Conservation (phyloP, 768 basidiomycete genomes). For the Chalciporus sphaerocephalus region DNA sequence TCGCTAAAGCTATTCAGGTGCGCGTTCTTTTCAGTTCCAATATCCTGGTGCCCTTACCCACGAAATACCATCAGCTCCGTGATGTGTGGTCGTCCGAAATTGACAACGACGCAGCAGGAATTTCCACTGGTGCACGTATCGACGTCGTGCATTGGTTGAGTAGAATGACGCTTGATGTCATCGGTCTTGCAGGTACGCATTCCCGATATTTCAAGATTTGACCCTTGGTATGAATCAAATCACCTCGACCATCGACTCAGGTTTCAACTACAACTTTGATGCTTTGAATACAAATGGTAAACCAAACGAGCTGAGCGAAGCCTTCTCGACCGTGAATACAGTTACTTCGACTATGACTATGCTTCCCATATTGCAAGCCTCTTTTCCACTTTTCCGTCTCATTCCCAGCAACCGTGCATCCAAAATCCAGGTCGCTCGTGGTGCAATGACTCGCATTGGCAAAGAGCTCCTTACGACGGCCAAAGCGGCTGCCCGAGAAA, state of each 20-base stretch:
- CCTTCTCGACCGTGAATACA: slow-evolving; percentile 31
- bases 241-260: too few species aligned
- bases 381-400: slow-evolving; percentile 36
- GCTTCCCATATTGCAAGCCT: slow-evolving; percentile 30
- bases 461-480: slow-evolving; percentile 46
- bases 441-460: slow-evolving; percentile 49
- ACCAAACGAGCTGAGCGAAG: slow-evolving; percentile 31
- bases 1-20: slow-evolving; percentile 52
- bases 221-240: too few species aligned
- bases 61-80: slow-evolving; percentile 34
- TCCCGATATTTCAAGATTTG: too few species aligned
- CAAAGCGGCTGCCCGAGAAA: slow-evolving; percentile 42
- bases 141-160: too few species aligned
- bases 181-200: too few species aligned
- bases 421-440: slow-evolving; percentile 27
- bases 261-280: slow-evolving; percentile 34
- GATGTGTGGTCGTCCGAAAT: too few species aligned
- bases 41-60: too few species aligned
- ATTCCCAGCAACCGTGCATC: slow-evolving; percentile 26
- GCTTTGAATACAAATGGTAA: slow-evolving; percentile 23
- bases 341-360: slow-evolving; percentile 7
- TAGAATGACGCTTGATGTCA: too few species aligned
- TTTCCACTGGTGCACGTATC: too few species aligned
- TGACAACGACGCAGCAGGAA: too few species aligned
- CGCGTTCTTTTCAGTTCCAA: background rate